Conservation (phyloP, 2,329 filamentous ascomycete genomes). For the Alternaria angustiovoidea region DNA sequence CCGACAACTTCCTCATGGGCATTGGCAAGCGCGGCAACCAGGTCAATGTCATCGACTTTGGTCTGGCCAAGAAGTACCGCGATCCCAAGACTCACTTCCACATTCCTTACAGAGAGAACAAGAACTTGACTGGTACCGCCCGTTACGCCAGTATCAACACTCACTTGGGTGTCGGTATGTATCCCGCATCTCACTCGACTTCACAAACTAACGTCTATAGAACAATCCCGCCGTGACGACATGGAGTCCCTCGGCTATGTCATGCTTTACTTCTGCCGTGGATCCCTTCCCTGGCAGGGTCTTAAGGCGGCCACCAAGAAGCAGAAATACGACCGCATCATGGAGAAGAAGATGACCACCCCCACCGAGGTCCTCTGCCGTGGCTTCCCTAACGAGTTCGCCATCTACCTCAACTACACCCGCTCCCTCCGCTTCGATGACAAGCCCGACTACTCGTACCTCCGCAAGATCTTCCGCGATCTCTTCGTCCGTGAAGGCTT, state of each 20-base stretch:
- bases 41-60: conserved; percentile 99
- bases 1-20: conserved; percentile 99
- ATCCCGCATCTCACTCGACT: neutral
- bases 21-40: conserved; percentile 99
- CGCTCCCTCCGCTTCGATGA: conserved; percentile 98
- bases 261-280: conserved; percentile 99
- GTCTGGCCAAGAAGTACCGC: conserved; percentile 98
- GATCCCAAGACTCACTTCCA: conserved; percentile 99
- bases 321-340: conserved; percentile 99
- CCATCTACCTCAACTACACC: conserved; percentile 99
- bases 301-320: conserved; percentile 99
- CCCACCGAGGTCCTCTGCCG: conserved; percentile 98
- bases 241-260: conserved; percentile 99
- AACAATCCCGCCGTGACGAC: conserved; percentile 98
- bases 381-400: conserved; percentile 98
- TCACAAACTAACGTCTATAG: conserved; percentile 55
- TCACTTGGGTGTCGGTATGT: conserved; percentile 86
- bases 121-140: conserved; percentile 98
- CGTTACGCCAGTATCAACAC: conserved; percentile 99
- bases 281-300: conserved; percentile 97
- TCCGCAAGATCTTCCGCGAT: conserved; percentile 99
- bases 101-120: conserved; percentile 99
- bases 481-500: conserved; percentile 98
- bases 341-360: conserved; percentile 99
- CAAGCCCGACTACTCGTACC: conserved; percentile 99